Conservation (phyloP, 768 basidiomycete genomes). For the Boletus vermiculosoides region DNA sequence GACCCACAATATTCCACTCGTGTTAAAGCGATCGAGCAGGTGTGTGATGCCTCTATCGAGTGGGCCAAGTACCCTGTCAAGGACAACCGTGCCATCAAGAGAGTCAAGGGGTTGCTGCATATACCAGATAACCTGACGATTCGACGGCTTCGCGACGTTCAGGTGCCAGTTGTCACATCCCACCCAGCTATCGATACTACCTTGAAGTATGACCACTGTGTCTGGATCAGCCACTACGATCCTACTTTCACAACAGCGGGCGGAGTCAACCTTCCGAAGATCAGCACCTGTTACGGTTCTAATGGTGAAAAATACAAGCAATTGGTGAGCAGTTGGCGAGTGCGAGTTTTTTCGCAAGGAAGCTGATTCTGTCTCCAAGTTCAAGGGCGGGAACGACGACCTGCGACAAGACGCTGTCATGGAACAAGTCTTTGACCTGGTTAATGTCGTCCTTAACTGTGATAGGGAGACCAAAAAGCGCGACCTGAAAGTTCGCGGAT, state of each 20-base stretch:
- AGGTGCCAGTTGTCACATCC: constrained; percentile 83
- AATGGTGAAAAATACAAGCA: constrained; percentile 71
- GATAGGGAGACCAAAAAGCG: constrained; percentile 79
- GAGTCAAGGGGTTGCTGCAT: constrained; percentile 26
- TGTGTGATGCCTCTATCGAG: constrained; percentile 65
- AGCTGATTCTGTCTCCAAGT: constrained; percentile 45
- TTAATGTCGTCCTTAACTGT: constrained; percentile 70
- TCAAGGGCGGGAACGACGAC: constrained; percentile 92
- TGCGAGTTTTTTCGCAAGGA: neutral
- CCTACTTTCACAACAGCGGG: constrained; percentile 61
- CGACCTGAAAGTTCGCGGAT: constrained; percentile 71
- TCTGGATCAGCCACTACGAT: constrained; percentile 68
- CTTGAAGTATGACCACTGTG: constrained; percentile 62
- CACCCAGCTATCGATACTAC: constrained; percentile 68
- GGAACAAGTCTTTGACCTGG: constrained; percentile 94
- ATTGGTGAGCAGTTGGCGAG: constrained; percentile 52
- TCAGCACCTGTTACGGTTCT: constrained; percentile 64
- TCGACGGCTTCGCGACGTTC: constrained; percentile 48
- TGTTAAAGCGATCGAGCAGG: constrained; percentile 51
- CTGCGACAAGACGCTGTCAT: constrained; percentile 97
- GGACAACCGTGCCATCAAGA: constrained; percentile 27
- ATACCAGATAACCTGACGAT: constrained; percentile 51
- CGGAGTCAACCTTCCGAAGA: constrained; percentile 82
- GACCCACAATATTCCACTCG: constrained; percentile 40
- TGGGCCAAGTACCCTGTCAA: constrained; percentile 69